Evolutionary conservation across 495 filamentous ascomycete species (phyloP), one percentile per base, ranked within the genome.

Genomic region (Aspergillus wentii): DNA sequence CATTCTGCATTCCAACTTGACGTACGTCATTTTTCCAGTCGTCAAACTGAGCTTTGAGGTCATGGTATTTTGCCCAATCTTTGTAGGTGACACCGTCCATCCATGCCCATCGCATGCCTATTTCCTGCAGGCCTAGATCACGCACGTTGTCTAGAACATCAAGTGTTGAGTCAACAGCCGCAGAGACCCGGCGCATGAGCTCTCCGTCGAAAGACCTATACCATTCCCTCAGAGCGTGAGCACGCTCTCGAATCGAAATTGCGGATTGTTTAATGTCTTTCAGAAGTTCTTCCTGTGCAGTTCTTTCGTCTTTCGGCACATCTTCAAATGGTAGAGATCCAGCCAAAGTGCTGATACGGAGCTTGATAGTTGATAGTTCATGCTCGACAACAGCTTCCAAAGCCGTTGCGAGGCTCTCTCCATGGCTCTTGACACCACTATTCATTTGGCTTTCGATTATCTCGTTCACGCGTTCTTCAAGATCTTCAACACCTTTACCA

Each of bases 21-120:
- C 85, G 75, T 29, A 99, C 82, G 37, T 87, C 81, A n/a, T 74
- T 69, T 22, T 82, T 78, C 88, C 92, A 95, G 51, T 86, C 82
- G 25, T 87, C 82, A 30, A 95, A 85, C 18, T 85, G 79, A 29
- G 76, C 76, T 65, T 86, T 94, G 40, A 97, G 69, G 17, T 82
- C 71, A 51, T 95, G 85, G 54, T 95, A 97, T 51, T 85, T 86
- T 18, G 78, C 76, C 94, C 94, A 99, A 56, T 96, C 89, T 51
- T 92, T 90, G 70, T 97, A 95, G 5, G 89, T 90, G 42, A 99
- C 78, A 25, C 84, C 84, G 35, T 96, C 91, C 74, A 87, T 94
- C 83, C 86, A 94, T 1, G 90, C 89, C 90, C 94, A 99, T 41
- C 92, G 86, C 78, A 94, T 90, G 27, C 94, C 94, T 37, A 99